Conservation (phyloP, 2,329 filamentous ascomycete species). For the Fusarium gaditjirri region DNA sequence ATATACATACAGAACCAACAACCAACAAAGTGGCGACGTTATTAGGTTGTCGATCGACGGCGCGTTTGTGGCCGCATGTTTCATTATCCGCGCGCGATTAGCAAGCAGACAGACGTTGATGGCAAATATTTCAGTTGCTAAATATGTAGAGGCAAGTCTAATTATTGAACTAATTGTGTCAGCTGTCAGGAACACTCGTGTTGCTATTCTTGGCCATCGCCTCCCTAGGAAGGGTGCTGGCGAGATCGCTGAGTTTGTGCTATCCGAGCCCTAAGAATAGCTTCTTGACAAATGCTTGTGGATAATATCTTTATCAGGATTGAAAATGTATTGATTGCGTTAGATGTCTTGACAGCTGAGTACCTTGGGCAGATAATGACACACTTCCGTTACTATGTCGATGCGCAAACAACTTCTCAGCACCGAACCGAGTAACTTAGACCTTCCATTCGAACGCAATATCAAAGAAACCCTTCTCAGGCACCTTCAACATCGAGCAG, state of each 20-base stretch:
- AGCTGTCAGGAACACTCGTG: background rate
- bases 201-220: slow-evolving; percentile 14
- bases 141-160: background rate
- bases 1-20: background rate
- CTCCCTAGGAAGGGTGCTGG: background rate
- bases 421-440: background rate
- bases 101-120: background rate
- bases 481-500: slow-evolving; percentile 38
- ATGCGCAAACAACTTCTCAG: background rate
- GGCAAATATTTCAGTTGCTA: background rate
- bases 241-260: background rate
- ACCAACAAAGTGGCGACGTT: background rate
- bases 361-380: background rate
- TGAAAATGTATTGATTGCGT: background rate
- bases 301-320: background rate
- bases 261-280: background rate
- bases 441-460: slow-evolving; percentile 32
- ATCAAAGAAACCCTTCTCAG: slow-evolving; percentile 33
- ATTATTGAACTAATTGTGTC: background rate
- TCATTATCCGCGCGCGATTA: slow-evolving; percentile 21
- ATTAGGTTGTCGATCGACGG: background rate
- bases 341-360: background rate
- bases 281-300: background rate
- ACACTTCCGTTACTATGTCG: background rate
- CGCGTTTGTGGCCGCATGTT: slow-evolving; percentile 7